A percentile compares a stretch with the other conserved stretches of the same genome.
These are phyloP conservation scores for Tuber borchii DNA, from an alignment of 495 filamentous ascomycete species.

Conservation along the genomic window DNA sequence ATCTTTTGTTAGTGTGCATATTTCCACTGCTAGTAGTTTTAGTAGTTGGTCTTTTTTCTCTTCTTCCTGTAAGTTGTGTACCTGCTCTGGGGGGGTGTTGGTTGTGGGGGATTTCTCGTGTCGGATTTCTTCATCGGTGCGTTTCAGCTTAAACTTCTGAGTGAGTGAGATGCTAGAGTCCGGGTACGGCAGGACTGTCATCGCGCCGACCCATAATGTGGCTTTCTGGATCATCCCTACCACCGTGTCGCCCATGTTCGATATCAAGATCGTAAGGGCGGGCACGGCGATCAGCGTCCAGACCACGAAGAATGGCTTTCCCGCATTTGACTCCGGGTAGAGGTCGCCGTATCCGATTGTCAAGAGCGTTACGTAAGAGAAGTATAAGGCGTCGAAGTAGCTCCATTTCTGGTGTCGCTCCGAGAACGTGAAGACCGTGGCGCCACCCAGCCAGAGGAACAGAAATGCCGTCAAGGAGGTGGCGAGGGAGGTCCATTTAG, in stretches of 20 bases:
- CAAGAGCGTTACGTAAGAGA: constrained; percentile 67
- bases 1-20: constrained; percentile 60
- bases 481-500: constrained; percentile 62
- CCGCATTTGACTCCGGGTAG: constrained; percentile 61
- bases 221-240: constrained; percentile 62
- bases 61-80: constrained; percentile 36
- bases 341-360: constrained; percentile 85
- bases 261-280: constrained; percentile 74
- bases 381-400: constrained; percentile 79
- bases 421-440: constrained; percentile 58
- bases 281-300: constrained; percentile 83
- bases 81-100: constrained; percentile 33
- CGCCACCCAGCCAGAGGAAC: constrained; percentile 73
- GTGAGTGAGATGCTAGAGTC: not conserved
- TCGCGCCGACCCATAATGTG: constrained; percentile 61
- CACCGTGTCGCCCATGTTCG: constrained; percentile 73
- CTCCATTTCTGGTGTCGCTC: constrained; percentile 59
- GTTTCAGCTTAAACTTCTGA: not conserved
- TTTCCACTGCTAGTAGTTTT: constrained; percentile 60
- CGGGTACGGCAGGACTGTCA: constrained; percentile 65
- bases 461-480: constrained; percentile 60
- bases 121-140: not conserved
- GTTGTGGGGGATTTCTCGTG: not conserved
- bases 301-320: constrained; percentile 77
- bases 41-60: constrained; percentile 50